A percentile compares a stretch with the other conserved stretches of the same genome.
phyloP scores from a whole-genome alignment of 1,139 yeast genomes.

The Spathaspora sp. region DNA sequence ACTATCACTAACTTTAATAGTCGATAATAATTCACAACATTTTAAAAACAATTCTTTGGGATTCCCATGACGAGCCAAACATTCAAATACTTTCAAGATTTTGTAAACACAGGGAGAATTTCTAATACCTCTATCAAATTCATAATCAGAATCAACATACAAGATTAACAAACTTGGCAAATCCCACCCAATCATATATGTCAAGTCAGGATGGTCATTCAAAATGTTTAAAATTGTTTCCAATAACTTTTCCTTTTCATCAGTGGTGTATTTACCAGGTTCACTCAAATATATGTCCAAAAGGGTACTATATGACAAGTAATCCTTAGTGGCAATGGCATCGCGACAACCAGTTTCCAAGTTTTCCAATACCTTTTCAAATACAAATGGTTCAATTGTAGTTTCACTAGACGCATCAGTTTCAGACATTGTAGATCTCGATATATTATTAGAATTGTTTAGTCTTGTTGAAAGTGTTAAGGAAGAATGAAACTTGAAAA shows the following conservation, averaged over 20 bases:
- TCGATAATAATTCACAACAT: constrained; percentile 58
- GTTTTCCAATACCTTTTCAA: constrained; percentile 28
- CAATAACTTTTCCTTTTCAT: constrained; percentile 49
- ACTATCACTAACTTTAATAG: constrained; percentile 20
- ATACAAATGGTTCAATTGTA: constrained; percentile 20
- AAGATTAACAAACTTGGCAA: constrained; percentile 62
- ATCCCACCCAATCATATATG: constrained; percentile 85
- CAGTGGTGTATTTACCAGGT: constrained; percentile 42
- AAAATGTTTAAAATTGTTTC: constrained; percentile 35
- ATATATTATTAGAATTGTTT: neutral
- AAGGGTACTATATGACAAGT: constrained; percentile 68
- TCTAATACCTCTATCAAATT: constrained; percentile 23
- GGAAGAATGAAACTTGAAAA: neutral
- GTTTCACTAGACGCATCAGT: constrained; percentile 23
- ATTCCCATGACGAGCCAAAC: constrained; percentile 66
- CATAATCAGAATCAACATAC: constrained; percentile 35
- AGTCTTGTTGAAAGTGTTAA: neutral
- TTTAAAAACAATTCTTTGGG: constrained; percentile 77
- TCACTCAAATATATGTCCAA: constrained; percentile 60
- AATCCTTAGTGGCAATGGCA: constrained; percentile 52
- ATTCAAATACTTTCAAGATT: constrained; percentile 53
- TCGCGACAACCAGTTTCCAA: constrained; percentile 38
- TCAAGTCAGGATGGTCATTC: constrained; percentile 42
- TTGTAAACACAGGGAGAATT: constrained; percentile 34
- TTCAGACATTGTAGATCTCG: constrained; percentile 18